Percentiles rank a stretch among this genome's conserved stretches.
Conservation (phyloP, 2,329 filamentous ascomycete species). For the Verticillium zaregamsianum region DNA sequence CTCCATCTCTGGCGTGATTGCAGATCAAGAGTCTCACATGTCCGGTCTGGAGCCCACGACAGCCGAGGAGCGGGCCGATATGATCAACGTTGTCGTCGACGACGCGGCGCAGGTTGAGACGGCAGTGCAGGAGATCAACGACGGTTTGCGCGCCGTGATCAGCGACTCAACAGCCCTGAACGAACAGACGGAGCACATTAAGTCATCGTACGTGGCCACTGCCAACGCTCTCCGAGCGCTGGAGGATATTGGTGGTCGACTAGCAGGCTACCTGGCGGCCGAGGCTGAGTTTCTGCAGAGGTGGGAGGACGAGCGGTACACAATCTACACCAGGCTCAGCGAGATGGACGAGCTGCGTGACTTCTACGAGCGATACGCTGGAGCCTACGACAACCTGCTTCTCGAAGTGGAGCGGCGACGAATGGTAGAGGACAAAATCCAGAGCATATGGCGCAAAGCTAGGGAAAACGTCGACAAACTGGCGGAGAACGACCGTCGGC, state of each 20-base stretch:
- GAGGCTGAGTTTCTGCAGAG: constrained; percentile 58
- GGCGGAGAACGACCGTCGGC: constrained; percentile 65
- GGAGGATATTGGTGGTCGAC: constrained; percentile 60
- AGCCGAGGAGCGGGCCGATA: constrained; percentile 72
- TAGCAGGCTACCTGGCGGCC: constrained; percentile 62
- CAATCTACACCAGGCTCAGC: constrained; percentile 63
- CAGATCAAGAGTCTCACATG: constrained; percentile 49
- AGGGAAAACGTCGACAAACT: constrained; percentile 72
- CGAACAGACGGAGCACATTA: constrained; percentile 55
- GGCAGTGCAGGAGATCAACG: constrained; percentile 66
- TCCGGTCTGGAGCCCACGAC: constrained; percentile 64
- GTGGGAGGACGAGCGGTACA: constrained; percentile 72
- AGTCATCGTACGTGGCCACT: constrained; percentile 52
- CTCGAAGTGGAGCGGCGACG: constrained; percentile 77
- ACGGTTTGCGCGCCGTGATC: constrained; percentile 75
- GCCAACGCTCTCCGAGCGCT: constrained; percentile 62
- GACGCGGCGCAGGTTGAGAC: constrained; percentile 66
- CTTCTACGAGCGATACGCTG: constrained; percentile 85
- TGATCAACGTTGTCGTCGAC: constrained; percentile 74
- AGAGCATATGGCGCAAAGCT: constrained; percentile 71
- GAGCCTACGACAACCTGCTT: constrained; percentile 79
- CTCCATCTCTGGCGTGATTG: constrained; percentile 64
- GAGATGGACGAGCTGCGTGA: constrained; percentile 73
- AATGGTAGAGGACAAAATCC: constrained; percentile 68
- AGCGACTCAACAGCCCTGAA: constrained; percentile 59